Evolutionary conservation across 2,329 filamentous ascomycete species (phyloP).

Genomic region (Diplodia sapinea): DNA sequence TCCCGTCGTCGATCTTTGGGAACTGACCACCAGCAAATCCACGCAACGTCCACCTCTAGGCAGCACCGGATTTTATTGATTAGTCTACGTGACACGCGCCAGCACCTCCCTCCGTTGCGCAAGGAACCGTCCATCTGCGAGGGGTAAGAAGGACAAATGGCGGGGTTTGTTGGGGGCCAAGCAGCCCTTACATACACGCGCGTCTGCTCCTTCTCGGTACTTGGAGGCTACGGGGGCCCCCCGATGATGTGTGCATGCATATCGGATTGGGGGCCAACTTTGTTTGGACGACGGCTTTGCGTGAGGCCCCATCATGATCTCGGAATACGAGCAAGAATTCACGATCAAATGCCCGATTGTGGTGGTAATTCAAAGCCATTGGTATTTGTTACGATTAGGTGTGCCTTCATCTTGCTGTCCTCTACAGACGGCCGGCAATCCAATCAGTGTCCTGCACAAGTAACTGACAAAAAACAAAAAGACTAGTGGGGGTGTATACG

Average conservation of each 20-base stretch:
- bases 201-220: not conserved
- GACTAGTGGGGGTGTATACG: not conserved
- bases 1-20: not conserved
- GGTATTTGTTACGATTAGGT: not conserved
- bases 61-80: not conserved
- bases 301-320: not conserved
- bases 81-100: not conserved
- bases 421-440: not conserved
- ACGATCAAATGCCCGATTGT: not conserved
- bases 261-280: not conserved
- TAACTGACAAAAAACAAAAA: not conserved
- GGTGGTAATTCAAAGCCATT: not conserved
- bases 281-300: not conserved
- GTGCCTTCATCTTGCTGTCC: not conserved
- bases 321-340: not conserved
- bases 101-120: not conserved
- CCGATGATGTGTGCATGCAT: not conserved
- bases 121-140: not conserved
- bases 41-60: not conserved
- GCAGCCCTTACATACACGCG: not conserved
- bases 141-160: not conserved
- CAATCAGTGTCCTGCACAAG: not conserved
- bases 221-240: not conserved
- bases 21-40: not conserved
- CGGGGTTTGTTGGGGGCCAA: not conserved